Evolutionary conservation across 306 rosid species (phyloP), one percentile per base, ranked within the genome.

Genomic region (Acmispon strigosus): DNA sequence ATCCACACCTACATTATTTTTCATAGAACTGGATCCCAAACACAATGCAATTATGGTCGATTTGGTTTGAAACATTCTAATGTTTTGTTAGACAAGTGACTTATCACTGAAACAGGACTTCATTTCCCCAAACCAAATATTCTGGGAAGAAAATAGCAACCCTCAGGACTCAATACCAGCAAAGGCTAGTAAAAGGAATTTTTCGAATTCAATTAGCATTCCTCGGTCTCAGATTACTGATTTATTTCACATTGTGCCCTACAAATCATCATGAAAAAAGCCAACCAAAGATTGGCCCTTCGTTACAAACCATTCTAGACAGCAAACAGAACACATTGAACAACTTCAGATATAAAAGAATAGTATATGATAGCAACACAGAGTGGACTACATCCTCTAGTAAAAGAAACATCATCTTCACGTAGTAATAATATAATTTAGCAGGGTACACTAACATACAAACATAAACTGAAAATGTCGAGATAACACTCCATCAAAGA

Each of bases 401-500:
- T 58, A 15, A 59, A 51, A 22, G 64, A 70, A 22, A 55, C 17
- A 64, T 20, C 20, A 29, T 39, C 4, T 49, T 70, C 15, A 37
- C 45, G 52, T 32, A 51, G 69, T 50, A 62, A 81, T 47, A 73
- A 69, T 55, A 75, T 27, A 79, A 51, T 67, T 64, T 16, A 59
- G 57, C 37, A 60, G 37, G 70, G 34, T 60, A 62, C 76, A 78
- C 72, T 62, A 73, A 67, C 79, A 78, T 51, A 64, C 55, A 72
- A 61, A 42, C 79, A 64, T 53, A 79, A 53, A 80, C 70, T 74
- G 71, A 63, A 74, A 55, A 16, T 65, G 82, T 70, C 4, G 67
- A 84, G 86, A 77, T 36, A 83, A 76, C 83, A 84, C 77, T 59
- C 73, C 76, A 82, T 17, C 68, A 80, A 80, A 70, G 78, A 83